Evolutionary conservation across 805 yeast genomes (phyloP).

Genomic region (Kuraishia piskuri): DNA sequence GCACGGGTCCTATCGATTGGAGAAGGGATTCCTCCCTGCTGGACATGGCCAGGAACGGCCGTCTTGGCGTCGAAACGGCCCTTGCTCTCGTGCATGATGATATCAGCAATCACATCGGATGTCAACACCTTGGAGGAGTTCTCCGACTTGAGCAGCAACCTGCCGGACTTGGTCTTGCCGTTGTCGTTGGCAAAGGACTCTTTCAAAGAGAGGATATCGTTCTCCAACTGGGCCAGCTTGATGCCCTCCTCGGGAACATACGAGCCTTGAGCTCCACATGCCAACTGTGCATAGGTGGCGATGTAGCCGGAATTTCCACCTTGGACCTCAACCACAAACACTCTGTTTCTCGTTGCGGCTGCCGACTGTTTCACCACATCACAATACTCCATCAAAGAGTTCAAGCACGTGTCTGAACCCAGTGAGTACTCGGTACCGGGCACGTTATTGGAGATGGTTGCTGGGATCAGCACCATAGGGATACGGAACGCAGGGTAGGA

Average conservation of each 20-base stretch:
- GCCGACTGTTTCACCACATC: slow-evolving; percentile 77
- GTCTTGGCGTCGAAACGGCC: slow-evolving; percentile 70
- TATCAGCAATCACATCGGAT: slow-evolving; percentile 60
- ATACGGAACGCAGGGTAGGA: slow-evolving; percentile 65
- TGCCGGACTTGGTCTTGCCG: slow-evolving; percentile 63
- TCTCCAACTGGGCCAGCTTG: slow-evolving; percentile 54
- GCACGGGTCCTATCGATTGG: slow-evolving; percentile 74
- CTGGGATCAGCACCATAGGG: slow-evolving; percentile 73
- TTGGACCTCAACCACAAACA: slow-evolving; percentile 78
- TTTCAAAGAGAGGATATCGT: slow-evolving; percentile 64
- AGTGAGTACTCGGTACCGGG: slow-evolving; percentile 77
- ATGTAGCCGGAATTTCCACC: slow-evolving; percentile 81
- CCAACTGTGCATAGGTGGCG: slow-evolving; percentile 66
- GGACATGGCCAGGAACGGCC: slow-evolving; percentile 82
- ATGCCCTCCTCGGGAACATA: slow-evolving; percentile 64
- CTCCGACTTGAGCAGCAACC: slow-evolving; percentile 57
- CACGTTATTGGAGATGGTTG: slow-evolving; percentile 72
- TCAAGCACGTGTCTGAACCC: slow-evolving; percentile 71
- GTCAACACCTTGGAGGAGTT: slow-evolving; percentile 61
- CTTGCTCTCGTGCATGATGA: slow-evolving; percentile 52
- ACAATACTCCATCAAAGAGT: slow-evolving; percentile 62
- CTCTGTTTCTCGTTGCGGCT: slow-evolving; percentile 71
- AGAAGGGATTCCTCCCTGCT: slow-evolving; percentile 75
- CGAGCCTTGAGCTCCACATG: slow-evolving; percentile 85
- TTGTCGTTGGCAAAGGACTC: slow-evolving; percentile 51